A percentile compares a stretch with the other conserved stretches of the same genome.
Evolutionary conservation across 108 stramenopile genomes (phyloP).

Genomic region (Hondaea fermentalgiana): DNA sequence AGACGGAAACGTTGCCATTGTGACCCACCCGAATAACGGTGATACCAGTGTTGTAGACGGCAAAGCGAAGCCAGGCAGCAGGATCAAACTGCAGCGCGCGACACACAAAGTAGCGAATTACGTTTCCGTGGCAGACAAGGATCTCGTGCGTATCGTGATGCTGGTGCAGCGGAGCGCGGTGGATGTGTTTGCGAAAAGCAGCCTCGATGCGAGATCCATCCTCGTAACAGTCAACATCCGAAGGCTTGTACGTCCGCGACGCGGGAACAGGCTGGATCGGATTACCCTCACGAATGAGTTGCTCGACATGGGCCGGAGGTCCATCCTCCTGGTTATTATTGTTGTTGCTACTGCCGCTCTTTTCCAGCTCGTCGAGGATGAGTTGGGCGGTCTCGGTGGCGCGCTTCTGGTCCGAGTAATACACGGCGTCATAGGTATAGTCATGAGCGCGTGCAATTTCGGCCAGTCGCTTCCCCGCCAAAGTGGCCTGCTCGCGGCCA

Average conservation of each 20-base stretch:
- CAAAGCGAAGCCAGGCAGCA: constrained; percentile 77
- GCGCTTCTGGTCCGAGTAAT: constrained; percentile 50
- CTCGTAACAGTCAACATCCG: background rate
- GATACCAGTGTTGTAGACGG: constrained; percentile 76
- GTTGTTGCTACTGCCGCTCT: background rate
- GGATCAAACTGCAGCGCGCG: constrained; percentile 81
- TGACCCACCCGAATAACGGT: constrained; percentile 73
- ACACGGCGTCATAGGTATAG: constrained; percentile 35
- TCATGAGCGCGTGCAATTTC: constrained; percentile 41
- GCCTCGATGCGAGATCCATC: constrained; percentile 62
- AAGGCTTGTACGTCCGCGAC: background rate
- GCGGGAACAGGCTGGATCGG: background rate
- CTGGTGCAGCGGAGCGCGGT: constrained; percentile 48
- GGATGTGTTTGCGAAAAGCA: constrained; percentile 73
- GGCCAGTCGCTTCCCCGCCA: constrained; percentile 64
- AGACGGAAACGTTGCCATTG: constrained; percentile 69
- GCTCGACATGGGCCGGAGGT: background rate
- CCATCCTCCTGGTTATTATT: background rate
- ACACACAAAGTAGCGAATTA: constrained; percentile 85
- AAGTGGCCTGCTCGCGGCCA: constrained; percentile 68
- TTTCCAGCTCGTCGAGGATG: background rate
- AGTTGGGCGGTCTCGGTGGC: constrained; percentile 13
- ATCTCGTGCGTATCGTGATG: constrained; percentile 74
- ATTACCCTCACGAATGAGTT: background rate
- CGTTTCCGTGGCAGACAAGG: constrained; percentile 84